Evolutionary conservation across 148 eudicot genomes (phyloP), one percentile per base, ranked within the genome.

Genomic region (Vaccinium corymbosum): DNA sequence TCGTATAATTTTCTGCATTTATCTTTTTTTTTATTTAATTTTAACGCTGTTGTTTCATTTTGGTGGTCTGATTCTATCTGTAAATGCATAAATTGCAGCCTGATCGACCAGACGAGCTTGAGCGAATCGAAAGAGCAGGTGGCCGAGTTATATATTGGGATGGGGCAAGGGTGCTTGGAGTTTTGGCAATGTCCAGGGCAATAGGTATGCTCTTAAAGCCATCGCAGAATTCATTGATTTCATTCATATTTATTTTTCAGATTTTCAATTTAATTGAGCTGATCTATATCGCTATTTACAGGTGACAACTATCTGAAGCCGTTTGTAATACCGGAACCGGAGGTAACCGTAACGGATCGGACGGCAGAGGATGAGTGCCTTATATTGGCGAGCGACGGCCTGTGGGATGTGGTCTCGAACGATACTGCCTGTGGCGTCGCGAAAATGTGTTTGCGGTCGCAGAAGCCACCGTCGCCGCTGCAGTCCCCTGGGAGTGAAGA

Each of bases 351-450:
- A 0, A 92, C 88, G 20, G 93, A 91, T 20, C 89, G 98, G 42
- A 88, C 83, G 62, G 29, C 72, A 0, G 94, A 90, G 35, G 98
- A 95, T 71, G 98, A 91, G 87, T 95, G 97, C 70, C 76, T 95
- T 49, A 92, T 94, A 3, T 73, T 95, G 35, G 98, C 98, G 0
- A 95, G 93, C 50, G 98, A 95, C 71, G 97, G 98, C 0, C 85
- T 95, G 4, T 95, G 98, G 98, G 98, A 95, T 62, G 94, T 94
- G 29, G 97, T 94, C 7, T 89, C 95, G 3, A 95, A 93, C 59
- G 94, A 91, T 3, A 93, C 95, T 0, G 98, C 97, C 0, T 90
- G 88, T 1, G 85, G 92, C 2, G 97, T 95, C 48, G 95, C 98
- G 0, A 88, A 91, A 5, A 95, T 93, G 95, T 95, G 97, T 83